These are phyloP conservation scores for Cladosporium oxysporum DNA, from an alignment of 2,329 filamentous ascomycete genomes.

Conservation along the genomic window DNA sequence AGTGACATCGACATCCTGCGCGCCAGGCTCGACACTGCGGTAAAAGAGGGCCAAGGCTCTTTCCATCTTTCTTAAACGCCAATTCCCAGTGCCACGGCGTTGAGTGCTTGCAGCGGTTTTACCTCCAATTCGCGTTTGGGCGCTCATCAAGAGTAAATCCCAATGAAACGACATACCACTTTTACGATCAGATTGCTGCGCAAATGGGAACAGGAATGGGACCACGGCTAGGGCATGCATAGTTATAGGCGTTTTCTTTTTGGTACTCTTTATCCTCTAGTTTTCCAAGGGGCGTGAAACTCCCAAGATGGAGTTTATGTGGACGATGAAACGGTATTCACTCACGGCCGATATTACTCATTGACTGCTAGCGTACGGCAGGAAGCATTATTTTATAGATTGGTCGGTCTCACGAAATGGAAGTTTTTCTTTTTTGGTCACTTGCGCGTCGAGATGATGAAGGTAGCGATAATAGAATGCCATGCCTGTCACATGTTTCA, in stretches of 20 bases:
- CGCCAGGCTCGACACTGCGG: constrained; percentile 78
- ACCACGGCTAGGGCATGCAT: constrained; percentile 9
- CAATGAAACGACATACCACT: background rate
- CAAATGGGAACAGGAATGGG: background rate
- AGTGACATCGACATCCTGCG: constrained; percentile 74
- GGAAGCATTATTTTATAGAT: background rate
- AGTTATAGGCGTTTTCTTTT: constrained; percentile 1
- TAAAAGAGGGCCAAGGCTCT: constrained; percentile 93
- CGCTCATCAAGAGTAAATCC: background rate
- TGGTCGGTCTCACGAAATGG: background rate
- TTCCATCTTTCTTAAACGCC: constrained; percentile 69
- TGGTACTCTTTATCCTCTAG: background rate
- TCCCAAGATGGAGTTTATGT: constrained; percentile 2
- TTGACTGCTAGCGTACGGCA: constrained; percentile 5
- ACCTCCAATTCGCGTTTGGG: background rate
- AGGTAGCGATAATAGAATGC: too few species aligned
- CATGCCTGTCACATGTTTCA: background rate
- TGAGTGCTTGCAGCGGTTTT: background rate
- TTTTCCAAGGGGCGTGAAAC: background rate
- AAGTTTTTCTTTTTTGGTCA: too few species aligned
- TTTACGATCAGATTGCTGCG: constrained; percentile 13
- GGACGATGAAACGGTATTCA: constrained; percentile 7
- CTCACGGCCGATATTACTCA: constrained; percentile 5
- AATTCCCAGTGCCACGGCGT: background rate
- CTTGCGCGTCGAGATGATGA: too few species aligned